These are phyloP conservation scores for Hippophae tibetana DNA, from an alignment of 306 rosid genomes.

Conservation along the genomic window DNA sequence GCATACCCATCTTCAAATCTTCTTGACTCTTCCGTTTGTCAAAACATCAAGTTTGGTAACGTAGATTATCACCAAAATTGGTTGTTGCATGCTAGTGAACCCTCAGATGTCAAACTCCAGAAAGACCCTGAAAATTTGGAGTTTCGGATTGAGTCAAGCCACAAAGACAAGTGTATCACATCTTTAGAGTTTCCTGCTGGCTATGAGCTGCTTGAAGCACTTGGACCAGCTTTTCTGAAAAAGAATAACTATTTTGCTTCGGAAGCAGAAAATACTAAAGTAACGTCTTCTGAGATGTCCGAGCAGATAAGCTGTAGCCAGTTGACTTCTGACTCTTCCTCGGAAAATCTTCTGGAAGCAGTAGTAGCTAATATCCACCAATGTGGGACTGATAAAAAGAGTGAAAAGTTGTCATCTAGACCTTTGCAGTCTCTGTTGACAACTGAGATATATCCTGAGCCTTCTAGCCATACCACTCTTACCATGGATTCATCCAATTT, in stretches of 20 bases:
- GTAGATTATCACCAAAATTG: conserved; percentile 27
- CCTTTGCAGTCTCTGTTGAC: conserved; percentile 59
- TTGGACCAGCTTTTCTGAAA: conserved; percentile 71
- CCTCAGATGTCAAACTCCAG: conserved; percentile 34
- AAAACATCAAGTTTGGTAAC: conserved; percentile 25
- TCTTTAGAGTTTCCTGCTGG: conserved; percentile 84
- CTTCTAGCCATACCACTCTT: conserved; percentile 42
- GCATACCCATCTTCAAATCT: conserved; percentile 37
- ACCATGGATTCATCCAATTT: conserved; percentile 49
- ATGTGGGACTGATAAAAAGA: conserved; percentile 41
- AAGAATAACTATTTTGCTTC: conserved; percentile 39
- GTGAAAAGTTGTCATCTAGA: conserved; percentile 48
- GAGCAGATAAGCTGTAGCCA: conserved; percentile 50
- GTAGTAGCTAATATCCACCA: conserved; percentile 63
- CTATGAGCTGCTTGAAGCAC: conserved; percentile 89
- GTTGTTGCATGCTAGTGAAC: conserved; percentile 23
- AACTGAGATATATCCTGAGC: conserved; percentile 48
- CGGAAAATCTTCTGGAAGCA: conserved; percentile 87
- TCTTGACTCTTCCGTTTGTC: conserved; percentile 34
- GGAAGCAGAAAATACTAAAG: conserved; percentile 33
- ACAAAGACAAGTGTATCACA: conserved; percentile 28
- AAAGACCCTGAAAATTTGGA: conserved; percentile 25
- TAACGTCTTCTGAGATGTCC: conserved; percentile 36
- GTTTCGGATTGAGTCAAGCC: conserved; percentile 24
- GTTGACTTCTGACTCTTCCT: conserved; percentile 51